Evolutionary conservation across 257 asterid species (phyloP).

Genomic region (Coffea canephora): DNA sequence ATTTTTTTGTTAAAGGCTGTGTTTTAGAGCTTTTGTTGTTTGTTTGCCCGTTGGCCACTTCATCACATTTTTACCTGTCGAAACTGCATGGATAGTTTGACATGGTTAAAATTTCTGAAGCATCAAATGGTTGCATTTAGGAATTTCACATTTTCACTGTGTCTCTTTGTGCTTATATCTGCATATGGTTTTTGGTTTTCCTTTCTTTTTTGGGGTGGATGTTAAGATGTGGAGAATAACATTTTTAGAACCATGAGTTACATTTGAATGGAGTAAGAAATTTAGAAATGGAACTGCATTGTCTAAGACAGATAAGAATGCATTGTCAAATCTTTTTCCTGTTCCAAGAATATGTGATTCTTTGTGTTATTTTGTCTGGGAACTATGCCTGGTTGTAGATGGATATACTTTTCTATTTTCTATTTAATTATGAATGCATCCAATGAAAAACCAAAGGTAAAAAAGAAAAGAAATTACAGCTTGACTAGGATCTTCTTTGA

Average conservation of each 20-base stretch:
- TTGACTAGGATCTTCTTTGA: background rate
- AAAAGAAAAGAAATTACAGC: background rate
- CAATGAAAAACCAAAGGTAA: background rate
- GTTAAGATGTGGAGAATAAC: background rate
- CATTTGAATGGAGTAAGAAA: background rate
- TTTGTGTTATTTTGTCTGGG: background rate
- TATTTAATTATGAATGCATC: background rate
- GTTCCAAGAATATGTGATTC: background rate
- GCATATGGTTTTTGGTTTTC: background rate
- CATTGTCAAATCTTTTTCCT: background rate
- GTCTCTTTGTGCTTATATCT: background rate
- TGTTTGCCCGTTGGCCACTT: background rate
- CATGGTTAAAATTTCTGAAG: background rate
- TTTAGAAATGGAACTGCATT: background rate
- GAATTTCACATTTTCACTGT: background rate
- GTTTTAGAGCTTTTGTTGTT: background rate
- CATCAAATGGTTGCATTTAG: background rate
- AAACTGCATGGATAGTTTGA: background rate
- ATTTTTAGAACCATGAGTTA: background rate
- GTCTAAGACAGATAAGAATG: background rate
- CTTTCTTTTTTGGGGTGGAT: background rate
- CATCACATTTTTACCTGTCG: background rate
- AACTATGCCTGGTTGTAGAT: background rate
- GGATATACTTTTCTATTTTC: background rate
- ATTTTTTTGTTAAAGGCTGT: slow-evolving; percentile 7